Percentiles rank a stretch among this genome's conserved stretches.
phyloP scores from a whole-genome alignment of 768 basidiomycete species.

The Lepiota subincarnata region DNA sequence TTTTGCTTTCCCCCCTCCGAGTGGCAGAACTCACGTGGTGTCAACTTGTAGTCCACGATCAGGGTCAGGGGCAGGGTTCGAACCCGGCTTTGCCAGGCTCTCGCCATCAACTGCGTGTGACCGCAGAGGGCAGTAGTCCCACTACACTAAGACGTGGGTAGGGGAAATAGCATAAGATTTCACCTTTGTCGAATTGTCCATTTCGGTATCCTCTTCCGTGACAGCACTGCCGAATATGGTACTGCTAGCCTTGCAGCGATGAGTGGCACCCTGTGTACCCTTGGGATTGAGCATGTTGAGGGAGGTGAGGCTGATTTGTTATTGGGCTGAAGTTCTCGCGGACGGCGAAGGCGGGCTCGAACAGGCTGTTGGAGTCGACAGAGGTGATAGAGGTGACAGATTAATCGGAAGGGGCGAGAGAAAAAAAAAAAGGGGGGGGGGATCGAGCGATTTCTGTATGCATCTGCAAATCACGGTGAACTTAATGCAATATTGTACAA shows the following conservation, averaged over 20 bases:
- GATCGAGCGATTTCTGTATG: slow-evolving; percentile 17
- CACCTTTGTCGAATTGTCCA: slow-evolving; percentile 26
- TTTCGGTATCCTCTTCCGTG: slow-evolving; percentile 51
- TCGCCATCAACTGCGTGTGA: no score
- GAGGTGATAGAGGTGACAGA: slow-evolving; percentile 52
- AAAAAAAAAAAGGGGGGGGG: no score
- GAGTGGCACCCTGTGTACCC: slow-evolving; percentile 25
- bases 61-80: no score
- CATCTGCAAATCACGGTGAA: no score
- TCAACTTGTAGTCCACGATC: no score
- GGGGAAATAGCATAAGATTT: slow-evolving; percentile 33
- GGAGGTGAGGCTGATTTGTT: slow-evolving; percentile 44
- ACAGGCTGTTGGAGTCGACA: slow-evolving; percentile 57
- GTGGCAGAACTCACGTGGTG: no score
- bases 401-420: slow-evolving; percentile 18
- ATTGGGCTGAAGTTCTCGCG: slow-evolving; percentile 69
- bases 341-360: slow-evolving; percentile 48
- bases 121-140: no score
- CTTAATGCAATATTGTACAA: no score
- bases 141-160: no score
- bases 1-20: no score
- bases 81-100: no score
- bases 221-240: slow-evolving; percentile 47
- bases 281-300: slow-evolving; percentile 43
- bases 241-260: slow-evolving; percentile 54